A percentile compares a stretch with the other conserved stretches of the same genome.
Evolutionary conservation across 805 yeast genomes (phyloP).

Genomic region (Wickerhamomyces kurtzmanii): DNA sequence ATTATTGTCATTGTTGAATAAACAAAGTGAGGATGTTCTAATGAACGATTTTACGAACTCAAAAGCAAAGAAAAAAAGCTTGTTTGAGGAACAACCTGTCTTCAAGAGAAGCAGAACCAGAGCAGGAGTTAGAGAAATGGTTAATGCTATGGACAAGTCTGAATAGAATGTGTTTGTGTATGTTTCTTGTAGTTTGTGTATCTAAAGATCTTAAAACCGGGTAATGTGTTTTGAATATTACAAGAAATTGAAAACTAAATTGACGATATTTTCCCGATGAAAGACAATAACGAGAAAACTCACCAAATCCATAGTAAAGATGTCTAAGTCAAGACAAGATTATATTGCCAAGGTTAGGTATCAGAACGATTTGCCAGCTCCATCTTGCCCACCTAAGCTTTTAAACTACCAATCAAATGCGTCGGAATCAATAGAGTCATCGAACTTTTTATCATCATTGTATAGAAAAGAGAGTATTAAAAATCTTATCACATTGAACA

Average conservation of each 20-base stretch:
- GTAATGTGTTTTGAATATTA: too few species aligned
- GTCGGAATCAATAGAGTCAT: constrained; percentile 34
- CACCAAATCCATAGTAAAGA: too few species aligned
- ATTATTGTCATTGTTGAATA: constrained; percentile 6
- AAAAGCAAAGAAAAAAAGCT: not conserved
- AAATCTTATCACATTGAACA: constrained; percentile 48
- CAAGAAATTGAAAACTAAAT: too few species aligned
- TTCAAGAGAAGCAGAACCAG: constrained; percentile 13
- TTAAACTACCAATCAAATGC: constrained; percentile 37
- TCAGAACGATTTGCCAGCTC: constrained; percentile 84
- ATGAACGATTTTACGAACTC: too few species aligned
- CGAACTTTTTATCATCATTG: constrained; percentile 55
- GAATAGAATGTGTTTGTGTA: too few species aligned
- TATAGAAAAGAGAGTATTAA: constrained; percentile 69
- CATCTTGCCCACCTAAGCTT: constrained; percentile 84
- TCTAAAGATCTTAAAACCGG: too few species aligned
- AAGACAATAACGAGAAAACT: too few species aligned
- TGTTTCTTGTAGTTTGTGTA: too few species aligned
- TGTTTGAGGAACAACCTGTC: not conserved
- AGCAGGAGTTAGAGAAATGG: constrained; percentile 10
- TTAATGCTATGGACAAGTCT: constrained; percentile 17
- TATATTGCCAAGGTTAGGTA: constrained; percentile 78
- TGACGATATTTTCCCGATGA: too few species aligned
- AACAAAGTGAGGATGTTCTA: constrained; percentile 1
- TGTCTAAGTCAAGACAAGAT: constrained; percentile 55